Conservation (phyloP, 164 flowering plant genomes). For the Hamamelis virginiana region DNA sequence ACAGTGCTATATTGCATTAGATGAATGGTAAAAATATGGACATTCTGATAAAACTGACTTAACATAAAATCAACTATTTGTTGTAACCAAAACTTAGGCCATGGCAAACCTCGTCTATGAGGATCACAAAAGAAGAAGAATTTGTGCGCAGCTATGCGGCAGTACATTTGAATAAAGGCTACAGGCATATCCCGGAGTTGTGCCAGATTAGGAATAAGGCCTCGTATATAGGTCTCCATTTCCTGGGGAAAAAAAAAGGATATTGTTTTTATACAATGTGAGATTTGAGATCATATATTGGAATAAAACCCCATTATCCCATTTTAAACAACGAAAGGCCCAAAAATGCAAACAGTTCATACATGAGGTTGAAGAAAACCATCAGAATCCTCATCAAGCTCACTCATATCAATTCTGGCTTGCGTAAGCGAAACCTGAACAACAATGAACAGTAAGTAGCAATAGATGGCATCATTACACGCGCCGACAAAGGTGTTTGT, state of each 20-base stretch:
- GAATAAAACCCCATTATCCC: not conserved
- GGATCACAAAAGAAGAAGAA: constrained; percentile 99
- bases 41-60: not conserved
- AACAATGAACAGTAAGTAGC: constrained; percentile 6
- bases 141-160: constrained; percentile 94
- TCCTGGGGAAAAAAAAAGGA: constrained; percentile 46
- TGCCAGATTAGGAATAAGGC: constrained; percentile 95
- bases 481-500: no score
- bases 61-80: not conserved
- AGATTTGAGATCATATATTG: not conserved
- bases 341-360: constrained; percentile 20
- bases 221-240: constrained; percentile 95
- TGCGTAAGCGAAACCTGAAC: constrained; percentile 96
- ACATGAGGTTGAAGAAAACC: constrained; percentile 96
- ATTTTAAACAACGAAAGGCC: not conserved
- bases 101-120: constrained; percentile 79
- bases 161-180: constrained; percentile 82
- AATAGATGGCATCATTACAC: not conserved
- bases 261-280: not conserved
- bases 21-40: no score
- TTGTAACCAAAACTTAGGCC: not conserved
- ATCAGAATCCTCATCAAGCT: constrained; percentile 98
- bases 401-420: constrained; percentile 99
- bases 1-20: no score
- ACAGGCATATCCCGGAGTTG: constrained; percentile 93